Evolutionary conservation across 1,284 basidiomycete genomes (phyloP).

Genomic region (Rhodotorula mucilaginosa): DNA sequence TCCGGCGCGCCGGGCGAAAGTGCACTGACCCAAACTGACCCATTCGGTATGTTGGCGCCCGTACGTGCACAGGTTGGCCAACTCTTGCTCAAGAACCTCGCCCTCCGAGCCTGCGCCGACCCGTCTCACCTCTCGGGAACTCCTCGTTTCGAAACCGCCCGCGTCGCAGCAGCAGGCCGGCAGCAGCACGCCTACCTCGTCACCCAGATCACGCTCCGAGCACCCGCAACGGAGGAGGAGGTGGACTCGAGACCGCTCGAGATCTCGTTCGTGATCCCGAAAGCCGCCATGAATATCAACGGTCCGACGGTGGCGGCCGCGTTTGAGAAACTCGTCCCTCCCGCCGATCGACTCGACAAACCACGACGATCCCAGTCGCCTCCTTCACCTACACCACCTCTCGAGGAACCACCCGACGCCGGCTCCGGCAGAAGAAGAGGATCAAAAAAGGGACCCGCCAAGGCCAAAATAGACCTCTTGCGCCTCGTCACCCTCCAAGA

Average conservation of each 20-base stretch:
- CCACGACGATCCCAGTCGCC: background rate
- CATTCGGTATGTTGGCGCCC: no score
- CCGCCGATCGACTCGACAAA: background rate
- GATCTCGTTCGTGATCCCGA: conserved; percentile 27
- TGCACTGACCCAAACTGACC: background rate
- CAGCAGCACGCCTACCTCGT: background rate
- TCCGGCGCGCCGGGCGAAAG: no score
- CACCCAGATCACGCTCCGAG: conserved; percentile 7
- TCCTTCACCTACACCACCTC: background rate
- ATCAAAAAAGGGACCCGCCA: background rate
- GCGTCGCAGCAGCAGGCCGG: background rate
- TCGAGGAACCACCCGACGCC: background rate
- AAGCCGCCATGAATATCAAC: conserved; percentile 32
- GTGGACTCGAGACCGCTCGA: conserved; percentile 5
- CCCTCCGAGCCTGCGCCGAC: conserved; percentile 12
- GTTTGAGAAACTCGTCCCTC: conserved; percentile 7
- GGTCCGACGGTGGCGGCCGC: conserved; percentile 13
- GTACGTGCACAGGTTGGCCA: conserved; percentile 25
- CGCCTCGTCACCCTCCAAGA: conserved; percentile 31
- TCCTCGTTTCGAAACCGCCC: conserved; percentile 3
- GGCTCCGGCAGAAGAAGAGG: background rate
- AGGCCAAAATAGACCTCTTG: conserved; percentile 6
- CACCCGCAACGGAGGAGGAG: background rate
- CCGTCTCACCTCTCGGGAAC: conserved; percentile 2
- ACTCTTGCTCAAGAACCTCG: conserved; percentile 28